phyloP scores from a whole-genome alignment of 495 filamentous ascomycete species.

The Trichoderma asperelloides region DNA sequence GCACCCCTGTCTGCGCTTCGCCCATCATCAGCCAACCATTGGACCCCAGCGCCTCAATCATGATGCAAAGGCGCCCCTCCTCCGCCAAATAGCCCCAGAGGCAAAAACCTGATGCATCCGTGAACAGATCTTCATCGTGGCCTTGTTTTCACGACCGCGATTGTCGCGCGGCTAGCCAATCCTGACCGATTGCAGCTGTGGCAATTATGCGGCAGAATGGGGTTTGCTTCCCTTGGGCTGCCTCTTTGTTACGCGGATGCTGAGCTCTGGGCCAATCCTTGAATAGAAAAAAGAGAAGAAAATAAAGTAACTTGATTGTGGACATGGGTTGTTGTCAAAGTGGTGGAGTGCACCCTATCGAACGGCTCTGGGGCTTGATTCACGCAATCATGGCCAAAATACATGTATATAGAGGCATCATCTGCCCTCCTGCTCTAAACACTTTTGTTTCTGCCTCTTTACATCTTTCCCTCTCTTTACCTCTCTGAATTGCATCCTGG shows the following conservation, averaged over 20 bases:
- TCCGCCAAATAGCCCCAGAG: background rate
- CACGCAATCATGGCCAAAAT: background rate
- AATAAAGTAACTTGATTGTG: background rate
- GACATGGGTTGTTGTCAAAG: background rate
- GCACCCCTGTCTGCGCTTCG: background rate
- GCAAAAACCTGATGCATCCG: background rate
- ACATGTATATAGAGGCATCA: conserved; percentile 2
- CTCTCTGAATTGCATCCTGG: background rate
- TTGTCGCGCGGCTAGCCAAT: conserved; percentile 8
- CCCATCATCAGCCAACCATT: background rate
- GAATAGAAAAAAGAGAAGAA: background rate
- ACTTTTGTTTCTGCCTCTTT: background rate
- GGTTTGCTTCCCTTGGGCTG: background rate
- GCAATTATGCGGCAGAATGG: background rate
- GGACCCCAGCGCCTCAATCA: background rate
- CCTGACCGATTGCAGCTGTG: background rate
- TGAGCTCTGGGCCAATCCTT: background rate
- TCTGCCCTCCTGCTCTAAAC: background rate
- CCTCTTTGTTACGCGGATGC: background rate
- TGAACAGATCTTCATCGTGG: background rate
- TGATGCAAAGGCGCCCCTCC: conserved; percentile 5
- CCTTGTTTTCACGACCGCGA: background rate
- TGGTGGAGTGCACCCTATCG: background rate
- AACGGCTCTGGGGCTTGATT: background rate
- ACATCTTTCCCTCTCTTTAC: background rate